Evolutionary conservation across 106 monocot genomes (phyloP), one percentile per base, ranked within the genome.

Genomic region (Hemerocallis citrina): DNA sequence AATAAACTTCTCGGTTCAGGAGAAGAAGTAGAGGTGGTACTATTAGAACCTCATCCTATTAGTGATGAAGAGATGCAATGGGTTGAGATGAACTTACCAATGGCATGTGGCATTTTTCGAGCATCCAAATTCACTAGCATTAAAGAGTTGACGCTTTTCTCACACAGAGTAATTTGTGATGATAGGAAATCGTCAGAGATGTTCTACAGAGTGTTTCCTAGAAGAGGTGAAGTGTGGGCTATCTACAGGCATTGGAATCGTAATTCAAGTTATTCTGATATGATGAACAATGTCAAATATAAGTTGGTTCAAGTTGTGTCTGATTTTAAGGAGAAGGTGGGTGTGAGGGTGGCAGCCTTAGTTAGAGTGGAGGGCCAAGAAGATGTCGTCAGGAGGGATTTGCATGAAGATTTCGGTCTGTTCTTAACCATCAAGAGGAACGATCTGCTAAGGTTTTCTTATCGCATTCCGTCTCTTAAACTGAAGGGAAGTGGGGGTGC

Each of bases 281-380:
- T 41, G 44, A 62, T 30, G 32, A 33, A 55, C n/a, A 44, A 44
- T 24, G 23, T 28, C 29, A 24, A 62, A 43, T 62, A 44, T 34
- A 62, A 44, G 30, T 21, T 62, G 61, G 61, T 62, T 29, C 29
- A 62, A 43, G 17, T 62, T 43, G 41, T 62, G 61, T 29, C 61
- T 4, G 61, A 62, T 29, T 62, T 43, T 62, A 62, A 28, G 3
- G 30, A 43, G 30, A 43, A 62, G 44, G 61, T 43, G 7, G 61
- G 61, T 30, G 29, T 62, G 30, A 62, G 43, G 15, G 61, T 62
- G 9, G 61, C 28, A 15, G 61, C 61, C 27, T 62, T 62, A 17
- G 61, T 62, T 62, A 44, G 61, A 62, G 44, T 62, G 31, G 30
- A 62, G 40, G 42, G 61, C 11, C 7, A 44, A 30, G 61, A 62